Evolutionary conservation across 2,329 filamentous ascomycete genomes (phyloP), one percentile per base, ranked within the genome.

Genomic region (Sporothrix protearum): DNA sequence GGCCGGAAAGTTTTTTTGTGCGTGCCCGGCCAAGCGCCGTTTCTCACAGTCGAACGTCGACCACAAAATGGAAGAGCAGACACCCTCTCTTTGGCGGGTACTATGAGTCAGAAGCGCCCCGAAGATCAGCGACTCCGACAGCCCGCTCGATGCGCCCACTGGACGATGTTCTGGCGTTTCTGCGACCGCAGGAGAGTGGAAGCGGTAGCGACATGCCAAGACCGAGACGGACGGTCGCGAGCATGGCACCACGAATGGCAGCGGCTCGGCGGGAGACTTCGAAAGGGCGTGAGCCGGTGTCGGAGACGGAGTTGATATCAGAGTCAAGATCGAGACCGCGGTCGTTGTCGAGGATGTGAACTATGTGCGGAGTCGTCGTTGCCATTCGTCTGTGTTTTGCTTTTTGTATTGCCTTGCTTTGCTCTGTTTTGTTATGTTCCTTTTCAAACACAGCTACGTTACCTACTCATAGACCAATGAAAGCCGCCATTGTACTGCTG

Each of bases 241-340:
- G 67, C 16, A 55, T 70, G 68, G 22, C 53, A 2, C 53, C 55
- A 28, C 68, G 68, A n/a, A 70, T 70, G 53, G 68, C 68, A 4
- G 55, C 30, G 3, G 39, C 53, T 1, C 51, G 68, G 3, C 55
- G 68, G 19, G 68, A 70, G n/a, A 25, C 67, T 19, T n/a, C n/a
- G 5, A 55, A 39, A 39, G 22, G 67, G n/a, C 14, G 25, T 3
- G 63, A 45, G 12, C 59, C 10, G 36, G 49, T 53, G 8, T 45
- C 57, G 8, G 30, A n/a, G 57, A 25, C 33, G 33, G 25, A 16
- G 9, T 42, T 33, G n/a, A 25, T 9, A 9, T 42, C 57, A 36
- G 9, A 42, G n/a, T 63, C 57, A 12, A n/a, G 33, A n/a, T 63
- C 33, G 4, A 42, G 57, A 14, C 42, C 57, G 10, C 33, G 2